These are phyloP conservation scores for Globisporangium splendens DNA, from an alignment of 352 stramenopile species.

Conservation along the genomic window DNA sequence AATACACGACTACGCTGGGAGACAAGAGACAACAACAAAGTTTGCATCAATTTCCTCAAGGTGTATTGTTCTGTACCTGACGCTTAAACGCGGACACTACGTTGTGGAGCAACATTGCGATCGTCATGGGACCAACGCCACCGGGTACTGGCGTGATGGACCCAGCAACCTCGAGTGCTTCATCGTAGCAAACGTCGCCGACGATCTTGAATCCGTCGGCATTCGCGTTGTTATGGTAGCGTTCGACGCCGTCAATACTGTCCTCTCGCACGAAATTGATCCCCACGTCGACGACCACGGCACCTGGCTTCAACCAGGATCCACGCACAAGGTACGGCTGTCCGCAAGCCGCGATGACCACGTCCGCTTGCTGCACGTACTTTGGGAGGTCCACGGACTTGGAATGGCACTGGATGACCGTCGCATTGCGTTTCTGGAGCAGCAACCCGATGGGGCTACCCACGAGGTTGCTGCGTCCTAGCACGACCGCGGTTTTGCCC, in stretches of 20 bases:
- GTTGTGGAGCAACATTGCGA: conserved; percentile 93
- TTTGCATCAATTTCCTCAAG: conserved; percentile 6
- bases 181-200: conserved; percentile 94
- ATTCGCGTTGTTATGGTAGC: conserved; percentile 52
- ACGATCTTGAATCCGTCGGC: conserved; percentile 94
- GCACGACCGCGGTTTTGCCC: conserved; percentile 95
- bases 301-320: conserved; percentile 96
- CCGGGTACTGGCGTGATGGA: conserved; percentile 97
- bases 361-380: conserved; percentile 92
- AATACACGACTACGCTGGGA: background rate
- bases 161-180: conserved; percentile 76
- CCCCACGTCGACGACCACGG: conserved; percentile 98
- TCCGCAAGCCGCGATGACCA: conserved; percentile 96
- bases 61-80: conserved; percentile 37
- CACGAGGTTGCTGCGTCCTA: conserved; percentile 97
- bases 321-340: conserved; percentile 93
- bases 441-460: conserved; percentile 95
- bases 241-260: conserved; percentile 13
- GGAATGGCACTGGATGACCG: conserved; percentile 97
- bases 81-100: conserved; percentile 74
- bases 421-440: conserved; percentile 95
- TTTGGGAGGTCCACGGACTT: conserved; percentile 87
- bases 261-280: conserved; percentile 95
- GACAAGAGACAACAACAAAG: background rate
- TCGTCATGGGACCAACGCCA: conserved; percentile 99